Base-by-base conservation (phyloP, 2,329 filamentous ascomycete species). In the Pseudogymnoascus sp. region DNA sequence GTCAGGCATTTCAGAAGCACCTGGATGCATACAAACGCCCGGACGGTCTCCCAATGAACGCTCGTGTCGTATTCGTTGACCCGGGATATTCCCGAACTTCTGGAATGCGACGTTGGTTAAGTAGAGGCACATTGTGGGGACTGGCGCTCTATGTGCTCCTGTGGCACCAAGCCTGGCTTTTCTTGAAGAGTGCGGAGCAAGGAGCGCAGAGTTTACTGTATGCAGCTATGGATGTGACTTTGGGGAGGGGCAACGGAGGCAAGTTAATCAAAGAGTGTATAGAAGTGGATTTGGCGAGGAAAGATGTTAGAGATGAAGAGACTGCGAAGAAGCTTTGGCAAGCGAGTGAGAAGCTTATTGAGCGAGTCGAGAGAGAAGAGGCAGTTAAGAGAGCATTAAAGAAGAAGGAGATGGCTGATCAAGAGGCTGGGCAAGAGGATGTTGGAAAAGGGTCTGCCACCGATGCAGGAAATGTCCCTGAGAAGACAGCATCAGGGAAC, bases 1-100 rank as follows among this genome's bases (percentile, higher is more conserved):
- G 90, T 0, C 84, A 88, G 60, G 89, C 93, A 7, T 96, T 93
- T 74, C 93, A 97, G 77, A 95, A 96, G 74, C 93, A 97, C 73
- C 81, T 99, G 57, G 87, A 92, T 68, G 79, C 87, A 1, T 96
- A 96, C 75, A 84, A 90, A 71, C 83, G 95, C 23, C 91, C 93
- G 0, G 95, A 99, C 73, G 84, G 88, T 66, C 79, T 90, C 59
- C 91, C 91, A 0, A 88, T 87, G 79, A 96, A 91, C 69, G 83
- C 92, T 3, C 85, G 90, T 36, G 91, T 97, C 54, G 80, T 96
- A 60, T 83, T 96, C 64, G 90, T 93, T 1, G 93, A 99, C 71
- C 95, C 95, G 0, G 93, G 95, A 18, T 85, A 88, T 68, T 84
- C 86, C 23, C 86, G 95, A 62, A 97, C 93, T 7, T 91, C 93